These are phyloP conservation scores for Quercus lobata DNA, from an alignment of 331 rosid species.

Conservation along the genomic window DNA sequence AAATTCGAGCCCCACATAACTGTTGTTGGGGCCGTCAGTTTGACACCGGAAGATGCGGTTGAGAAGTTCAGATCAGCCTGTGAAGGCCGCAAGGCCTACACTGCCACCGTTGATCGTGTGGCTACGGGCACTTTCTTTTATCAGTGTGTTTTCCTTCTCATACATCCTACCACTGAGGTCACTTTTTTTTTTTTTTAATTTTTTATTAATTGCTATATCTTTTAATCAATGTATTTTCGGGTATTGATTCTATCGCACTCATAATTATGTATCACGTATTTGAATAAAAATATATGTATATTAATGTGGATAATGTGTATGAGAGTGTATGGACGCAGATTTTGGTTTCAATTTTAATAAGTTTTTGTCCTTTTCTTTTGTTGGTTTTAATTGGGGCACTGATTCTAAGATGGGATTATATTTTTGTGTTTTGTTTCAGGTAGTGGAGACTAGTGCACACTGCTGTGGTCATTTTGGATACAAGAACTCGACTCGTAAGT, in stretches of 20 bases:
- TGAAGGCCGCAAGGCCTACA: slow-evolving; percentile 45
- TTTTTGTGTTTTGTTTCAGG: slow-evolving; percentile 30
- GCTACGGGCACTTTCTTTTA: slow-evolving; percentile 70
- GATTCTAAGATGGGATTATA: not conserved
- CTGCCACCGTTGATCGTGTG: slow-evolving; percentile 56
- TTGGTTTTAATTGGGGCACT: not conserved
- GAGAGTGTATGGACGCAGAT: no score
- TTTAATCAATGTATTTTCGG: no score
- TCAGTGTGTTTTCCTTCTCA: slow-evolving; percentile 75
- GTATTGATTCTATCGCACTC: no score
- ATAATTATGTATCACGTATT: no score
- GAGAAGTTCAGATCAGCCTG: slow-evolving; percentile 51
- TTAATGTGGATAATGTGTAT: no score
- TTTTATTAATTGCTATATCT: not conserved
- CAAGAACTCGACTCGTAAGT: slow-evolving; percentile 48
- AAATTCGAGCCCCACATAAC: slow-evolving; percentile 83
- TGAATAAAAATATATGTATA: no score
- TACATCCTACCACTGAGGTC: slow-evolving; percentile 67
- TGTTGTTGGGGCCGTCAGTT: slow-evolving; percentile 67
- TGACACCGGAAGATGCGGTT: slow-evolving; percentile 58
- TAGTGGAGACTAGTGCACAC: slow-evolving; percentile 48
- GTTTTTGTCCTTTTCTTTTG: not conserved
- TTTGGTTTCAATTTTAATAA: no score
- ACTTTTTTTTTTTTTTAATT: not conserved
- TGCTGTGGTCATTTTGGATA: slow-evolving; percentile 53